Evolutionary conservation across 2,329 filamentous ascomycete species (phyloP).

Genomic region (Gnomoniopsis sp.): DNA sequence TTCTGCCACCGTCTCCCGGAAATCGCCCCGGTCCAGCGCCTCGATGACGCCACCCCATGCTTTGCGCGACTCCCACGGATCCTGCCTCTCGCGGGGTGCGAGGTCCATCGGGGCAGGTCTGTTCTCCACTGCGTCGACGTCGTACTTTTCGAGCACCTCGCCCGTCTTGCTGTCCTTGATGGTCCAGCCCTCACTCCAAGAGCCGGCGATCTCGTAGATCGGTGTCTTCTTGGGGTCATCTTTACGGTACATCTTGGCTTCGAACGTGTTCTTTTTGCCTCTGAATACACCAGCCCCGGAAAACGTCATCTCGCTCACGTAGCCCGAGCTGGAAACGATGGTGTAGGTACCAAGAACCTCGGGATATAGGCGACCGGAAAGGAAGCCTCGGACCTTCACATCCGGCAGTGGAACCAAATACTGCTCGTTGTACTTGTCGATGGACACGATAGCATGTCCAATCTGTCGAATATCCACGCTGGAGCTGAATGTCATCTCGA

Average conservation of each 20-base stretch:
- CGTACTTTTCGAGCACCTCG: constrained; percentile 32
- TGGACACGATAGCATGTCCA: constrained; percentile 45
- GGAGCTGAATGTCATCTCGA: constrained; percentile 50
- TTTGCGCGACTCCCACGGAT: constrained; percentile 73
- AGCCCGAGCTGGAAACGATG: constrained; percentile 43
- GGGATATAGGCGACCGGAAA: constrained; percentile 45
- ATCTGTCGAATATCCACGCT: constrained; percentile 48
- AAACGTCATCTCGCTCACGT: constrained; percentile 43
- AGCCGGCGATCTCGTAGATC: constrained; percentile 36
- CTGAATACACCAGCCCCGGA: constrained; percentile 41
- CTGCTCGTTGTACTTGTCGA: constrained; percentile 47
- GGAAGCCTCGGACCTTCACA: constrained; percentile 44
- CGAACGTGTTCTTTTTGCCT: constrained; percentile 44
- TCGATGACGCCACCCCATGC: constrained; percentile 77
- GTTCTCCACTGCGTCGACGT: constrained; percentile 32
- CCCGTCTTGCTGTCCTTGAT: constrained; percentile 31
- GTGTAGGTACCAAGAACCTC: constrained; percentile 44
- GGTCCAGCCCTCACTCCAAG: constrained; percentile 41
- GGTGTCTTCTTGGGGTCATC: constrained; percentile 32
- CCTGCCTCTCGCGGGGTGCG: constrained; percentile 63
- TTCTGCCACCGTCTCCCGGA: constrained; percentile 66
- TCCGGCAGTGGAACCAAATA: constrained; percentile 47
- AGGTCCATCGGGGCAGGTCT: constrained; percentile 31
- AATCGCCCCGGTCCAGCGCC: constrained; percentile 70
- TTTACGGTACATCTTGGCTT: constrained; percentile 38